phyloP scores from a whole-genome alignment of 2,329 filamentous ascomycete species.

The Claviceps pazoutovae region DNA sequence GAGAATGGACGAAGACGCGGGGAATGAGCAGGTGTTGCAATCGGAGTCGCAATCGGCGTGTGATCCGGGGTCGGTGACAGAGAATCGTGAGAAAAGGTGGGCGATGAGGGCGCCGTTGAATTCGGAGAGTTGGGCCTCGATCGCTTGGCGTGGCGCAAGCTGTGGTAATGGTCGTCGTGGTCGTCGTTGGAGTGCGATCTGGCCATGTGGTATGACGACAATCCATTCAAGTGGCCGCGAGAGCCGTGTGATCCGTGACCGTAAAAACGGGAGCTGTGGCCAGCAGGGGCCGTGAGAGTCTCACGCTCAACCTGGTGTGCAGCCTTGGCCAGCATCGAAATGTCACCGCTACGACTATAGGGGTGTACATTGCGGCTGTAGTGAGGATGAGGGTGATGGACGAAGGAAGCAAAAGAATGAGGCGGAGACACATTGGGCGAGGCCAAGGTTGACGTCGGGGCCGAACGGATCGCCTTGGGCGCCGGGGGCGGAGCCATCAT shows the following conservation, averaged over 20 bases:
- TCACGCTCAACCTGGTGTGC: conserved; percentile 51
- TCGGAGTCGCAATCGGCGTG: conserved; percentile 80
- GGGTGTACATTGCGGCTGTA: conserved; percentile 28
- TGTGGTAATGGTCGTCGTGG: conserved; percentile 61
- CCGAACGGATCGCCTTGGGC: conserved; percentile 73
- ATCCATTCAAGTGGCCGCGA: conserved; percentile 55
- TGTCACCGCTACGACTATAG: conserved; percentile 37
- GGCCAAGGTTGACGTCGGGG: conserved; percentile 69
- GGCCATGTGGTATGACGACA: conserved; percentile 89
- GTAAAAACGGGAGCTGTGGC: conserved; percentile 35
- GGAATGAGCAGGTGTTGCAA: conserved; percentile 60
- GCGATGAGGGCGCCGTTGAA: conserved; percentile 89
- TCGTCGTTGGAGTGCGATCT: conserved; percentile 70
- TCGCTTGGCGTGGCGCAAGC: conserved; percentile 65
- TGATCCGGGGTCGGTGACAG: conserved; percentile 91
- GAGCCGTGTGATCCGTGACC: conserved; percentile 32
- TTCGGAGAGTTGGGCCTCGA: conserved; percentile 89
- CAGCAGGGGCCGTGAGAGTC: conserved; percentile 26
- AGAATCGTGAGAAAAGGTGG: conserved; percentile 92
- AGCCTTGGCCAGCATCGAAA: conserved; percentile 46
- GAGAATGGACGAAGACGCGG: conserved; percentile 75
- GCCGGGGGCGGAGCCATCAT: conserved; percentile 68
- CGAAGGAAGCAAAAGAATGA: conserved; percentile 70
- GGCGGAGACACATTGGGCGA: conserved; percentile 96
- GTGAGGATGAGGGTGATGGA: conserved; percentile 32